These are phyloP conservation scores for Cronartium ribicola DNA, from an alignment of 1,284 basidiomycete genomes.

Conservation along the genomic window DNA sequence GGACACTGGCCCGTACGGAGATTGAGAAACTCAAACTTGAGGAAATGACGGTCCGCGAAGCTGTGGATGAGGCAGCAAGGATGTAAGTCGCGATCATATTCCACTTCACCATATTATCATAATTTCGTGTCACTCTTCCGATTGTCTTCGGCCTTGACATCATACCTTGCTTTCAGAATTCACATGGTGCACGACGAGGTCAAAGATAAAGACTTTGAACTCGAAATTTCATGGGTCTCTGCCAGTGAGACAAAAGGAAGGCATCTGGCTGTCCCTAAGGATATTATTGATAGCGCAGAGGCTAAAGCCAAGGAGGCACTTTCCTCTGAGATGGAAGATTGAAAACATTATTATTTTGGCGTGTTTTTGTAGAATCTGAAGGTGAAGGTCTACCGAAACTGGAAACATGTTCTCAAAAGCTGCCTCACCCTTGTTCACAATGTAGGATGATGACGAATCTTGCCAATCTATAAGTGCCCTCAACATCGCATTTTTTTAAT, in stretches of 20 bases:
- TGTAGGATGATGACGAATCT: too few relatives aligned
- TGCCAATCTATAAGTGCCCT: too few relatives aligned
- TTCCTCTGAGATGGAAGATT: constrained; percentile 75
- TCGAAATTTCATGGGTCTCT: constrained; percentile 96
- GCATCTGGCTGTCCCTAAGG: constrained; percentile 77
- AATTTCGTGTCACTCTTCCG: neutral
- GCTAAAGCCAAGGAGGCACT: constrained; percentile 80
- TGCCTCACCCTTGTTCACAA: too few relatives aligned
- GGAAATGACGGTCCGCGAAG: constrained; percentile 72
- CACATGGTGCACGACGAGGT: constrained; percentile 95
- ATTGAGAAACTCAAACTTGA: constrained; percentile 88
- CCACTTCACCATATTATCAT: neutral
- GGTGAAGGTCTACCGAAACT: neutral
- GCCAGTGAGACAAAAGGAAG: constrained; percentile 69
- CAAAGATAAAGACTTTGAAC: constrained; percentile 96
- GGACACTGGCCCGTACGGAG: constrained; percentile 95
- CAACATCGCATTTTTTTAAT: too few relatives aligned
- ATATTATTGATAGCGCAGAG: constrained; percentile 79
- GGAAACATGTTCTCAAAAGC: too few relatives aligned
- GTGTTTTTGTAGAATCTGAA: neutral
- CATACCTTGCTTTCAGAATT: constrained; percentile 61
- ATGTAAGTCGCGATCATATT: constrained; percentile 62
- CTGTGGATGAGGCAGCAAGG: constrained; percentile 86
- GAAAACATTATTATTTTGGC: constrained; percentile 6
- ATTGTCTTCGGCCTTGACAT: neutral